A percentile compares a stretch with the other conserved stretches of the same genome.
These are phyloP conservation scores for Spizellomyces punctatus DNA, from an alignment of 192 early-diverging fungal species.

Conservation along the genomic window DNA sequence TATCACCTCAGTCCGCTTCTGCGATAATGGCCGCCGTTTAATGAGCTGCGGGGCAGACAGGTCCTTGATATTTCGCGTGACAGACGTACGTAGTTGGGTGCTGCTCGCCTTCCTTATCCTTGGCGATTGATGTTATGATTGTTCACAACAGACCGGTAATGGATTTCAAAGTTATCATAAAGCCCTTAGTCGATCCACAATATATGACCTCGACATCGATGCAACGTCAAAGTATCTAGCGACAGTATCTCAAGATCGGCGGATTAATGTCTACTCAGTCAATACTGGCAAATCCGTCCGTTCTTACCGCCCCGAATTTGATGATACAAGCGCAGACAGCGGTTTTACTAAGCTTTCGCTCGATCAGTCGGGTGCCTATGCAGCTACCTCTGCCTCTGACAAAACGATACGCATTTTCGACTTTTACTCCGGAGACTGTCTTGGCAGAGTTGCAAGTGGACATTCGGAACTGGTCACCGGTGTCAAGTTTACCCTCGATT, in stretches of 20 bases:
- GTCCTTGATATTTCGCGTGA: constrained; percentile 70
- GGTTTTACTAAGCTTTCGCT: constrained; percentile 66
- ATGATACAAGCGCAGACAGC: constrained; percentile 35
- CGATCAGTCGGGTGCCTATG: constrained; percentile 71
- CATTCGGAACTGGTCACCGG: constrained; percentile 77
- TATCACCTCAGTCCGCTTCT: constrained; percentile 73
- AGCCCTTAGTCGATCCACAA: constrained; percentile 65
- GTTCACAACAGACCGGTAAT: neutral
- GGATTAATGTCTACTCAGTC: constrained; percentile 62
- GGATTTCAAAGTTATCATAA: constrained; percentile 57
- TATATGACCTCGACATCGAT: constrained; percentile 75
- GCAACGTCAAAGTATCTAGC: constrained; percentile 53
- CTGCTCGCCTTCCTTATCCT: no score
- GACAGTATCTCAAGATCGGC: constrained; percentile 70
- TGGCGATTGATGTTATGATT: no score
- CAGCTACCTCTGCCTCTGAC: constrained; percentile 67
- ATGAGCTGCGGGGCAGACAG: constrained; percentile 85
- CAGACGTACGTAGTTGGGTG: constrained; percentile 2
- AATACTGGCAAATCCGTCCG: constrained; percentile 68
- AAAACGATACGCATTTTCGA: constrained; percentile 75
- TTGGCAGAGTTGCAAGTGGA: constrained; percentile 51
- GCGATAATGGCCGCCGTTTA: constrained; percentile 61
- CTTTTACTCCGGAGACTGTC: constrained; percentile 59
- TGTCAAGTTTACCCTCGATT: constrained; percentile 62
- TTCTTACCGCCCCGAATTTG: constrained; percentile 55